Evolutionary conservation across 106 monocot genomes (phyloP).

Genomic region (Dendrobium nobile): DNA sequence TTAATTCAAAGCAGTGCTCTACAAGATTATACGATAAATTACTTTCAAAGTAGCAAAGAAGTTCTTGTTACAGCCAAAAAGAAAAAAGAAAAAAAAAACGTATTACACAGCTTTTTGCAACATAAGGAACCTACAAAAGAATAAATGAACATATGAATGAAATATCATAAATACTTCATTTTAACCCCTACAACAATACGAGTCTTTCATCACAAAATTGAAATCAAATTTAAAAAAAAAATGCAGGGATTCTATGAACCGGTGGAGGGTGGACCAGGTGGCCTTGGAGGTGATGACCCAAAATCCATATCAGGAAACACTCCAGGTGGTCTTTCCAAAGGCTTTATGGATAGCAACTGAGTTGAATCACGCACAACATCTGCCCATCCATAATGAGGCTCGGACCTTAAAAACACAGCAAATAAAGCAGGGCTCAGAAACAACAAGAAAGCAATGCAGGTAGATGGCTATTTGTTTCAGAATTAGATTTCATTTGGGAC

Average conservation of each 20-base stretch:
- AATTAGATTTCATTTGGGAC: background rate
- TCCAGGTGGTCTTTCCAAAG: slow-evolving; percentile 64
- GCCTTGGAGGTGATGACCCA: slow-evolving; percentile 16
- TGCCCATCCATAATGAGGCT: slow-evolving; percentile 98
- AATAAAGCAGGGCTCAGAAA: background rate
- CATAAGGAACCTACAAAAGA: slow-evolving; percentile 15
- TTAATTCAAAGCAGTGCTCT: no score
- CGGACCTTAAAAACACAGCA: slow-evolving; percentile 37
- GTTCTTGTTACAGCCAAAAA: background rate
- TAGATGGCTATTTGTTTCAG: background rate
- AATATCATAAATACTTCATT: background rate
- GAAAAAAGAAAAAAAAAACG: background rate
- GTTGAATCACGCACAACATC: slow-evolving; percentile 89
- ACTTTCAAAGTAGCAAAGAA: background rate
- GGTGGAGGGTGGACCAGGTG: slow-evolving; percentile 18
- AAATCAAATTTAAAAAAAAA: slow-evolving; percentile 10
- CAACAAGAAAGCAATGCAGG: no score
- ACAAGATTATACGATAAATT: background rate
- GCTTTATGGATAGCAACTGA: slow-evolving; percentile 77
- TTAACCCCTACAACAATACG: slow-evolving; percentile 3
- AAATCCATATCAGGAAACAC: slow-evolving; percentile 51
- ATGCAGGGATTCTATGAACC: background rate
- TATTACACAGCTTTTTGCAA: background rate
- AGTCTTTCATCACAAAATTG: slow-evolving; percentile 17
- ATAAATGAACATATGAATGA: slow-evolving; percentile 30